A percentile compares a stretch with the other conserved stretches of the same genome.
phyloP scores from a whole-genome alignment of 116 monocot species.

The Dioscorea cayenensis region DNA sequence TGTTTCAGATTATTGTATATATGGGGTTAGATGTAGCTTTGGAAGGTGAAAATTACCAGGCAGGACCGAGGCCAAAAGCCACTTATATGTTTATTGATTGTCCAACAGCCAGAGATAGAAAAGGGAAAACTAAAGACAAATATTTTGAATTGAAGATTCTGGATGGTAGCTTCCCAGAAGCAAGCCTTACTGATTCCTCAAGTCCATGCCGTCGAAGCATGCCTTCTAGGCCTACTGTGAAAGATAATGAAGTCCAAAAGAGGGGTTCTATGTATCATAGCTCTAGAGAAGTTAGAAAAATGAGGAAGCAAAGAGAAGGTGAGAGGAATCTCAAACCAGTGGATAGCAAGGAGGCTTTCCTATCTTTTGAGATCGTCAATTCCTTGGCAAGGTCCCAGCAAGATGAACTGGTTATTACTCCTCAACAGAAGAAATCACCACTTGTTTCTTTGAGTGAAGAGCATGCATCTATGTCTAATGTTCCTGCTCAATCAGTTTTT shows the following conservation, averaged over 20 bases:
- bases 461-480: constrained; percentile 9
- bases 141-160: constrained; percentile 24
- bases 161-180: constrained; percentile 25
- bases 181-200: constrained; percentile 16
- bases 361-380: constrained; percentile 64
- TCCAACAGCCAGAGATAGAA: constrained; percentile 21
- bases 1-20: constrained; percentile 13
- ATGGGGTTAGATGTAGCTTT: constrained; percentile 63
- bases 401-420: constrained; percentile 10
- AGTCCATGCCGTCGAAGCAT: constrained; percentile 57
- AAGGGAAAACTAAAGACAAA: constrained; percentile 28
- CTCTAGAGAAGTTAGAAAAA: constrained; percentile 56
- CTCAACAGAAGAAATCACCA: constrained; percentile 16
- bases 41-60: constrained; percentile 28
- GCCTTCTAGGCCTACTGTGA: constrained; percentile 39
- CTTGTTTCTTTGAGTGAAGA: constrained; percentile 10
- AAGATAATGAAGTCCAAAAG: constrained; percentile 30
- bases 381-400: constrained; percentile 15
- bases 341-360: constrained; percentile 34
- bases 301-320: constrained; percentile 36
- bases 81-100: constrained; percentile 10
- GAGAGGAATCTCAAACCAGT: constrained; percentile 32
- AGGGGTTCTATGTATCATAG: constrained; percentile 82
- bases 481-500: constrained; percentile 7
- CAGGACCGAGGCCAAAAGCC: constrained; percentile 10